Evolutionary conservation across 495 filamentous ascomycete species (phyloP).

Genomic region (Hypoxylon trugodes): DNA sequence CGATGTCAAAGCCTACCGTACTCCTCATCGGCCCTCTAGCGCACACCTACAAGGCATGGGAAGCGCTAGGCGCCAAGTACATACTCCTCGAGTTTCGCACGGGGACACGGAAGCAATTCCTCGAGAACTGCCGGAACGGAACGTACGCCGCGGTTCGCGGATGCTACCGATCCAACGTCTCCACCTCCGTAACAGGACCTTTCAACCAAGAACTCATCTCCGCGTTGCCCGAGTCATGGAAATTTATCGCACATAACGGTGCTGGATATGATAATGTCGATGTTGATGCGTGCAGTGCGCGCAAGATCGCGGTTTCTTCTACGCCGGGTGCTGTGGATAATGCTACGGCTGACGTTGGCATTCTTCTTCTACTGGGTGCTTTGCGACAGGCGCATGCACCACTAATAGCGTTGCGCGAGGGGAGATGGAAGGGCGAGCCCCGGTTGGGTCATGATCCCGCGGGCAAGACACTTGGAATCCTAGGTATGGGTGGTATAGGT

Average conservation of each 20-base stretch:
- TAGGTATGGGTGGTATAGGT: constrained; percentile 92
- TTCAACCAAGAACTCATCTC: constrained; percentile 73
- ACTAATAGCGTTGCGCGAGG: constrained; percentile 66
- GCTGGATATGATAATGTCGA: constrained; percentile 88
- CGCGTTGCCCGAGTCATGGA: constrained; percentile 70
- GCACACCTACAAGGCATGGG: constrained; percentile 65
- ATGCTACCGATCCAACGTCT: constrained; percentile 80
- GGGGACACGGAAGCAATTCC: constrained; percentile 66
- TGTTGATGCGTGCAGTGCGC: constrained; percentile 69
- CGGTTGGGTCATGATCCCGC: constrained; percentile 72
- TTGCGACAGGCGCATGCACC: constrained; percentile 72
- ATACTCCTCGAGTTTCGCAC: constrained; percentile 58
- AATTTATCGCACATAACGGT: constrained; percentile 86
- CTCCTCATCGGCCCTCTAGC: constrained; percentile 65
- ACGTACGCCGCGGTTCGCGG: constrained; percentile 72
- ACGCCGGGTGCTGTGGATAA: constrained; percentile 74
- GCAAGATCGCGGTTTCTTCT: constrained; percentile 70
- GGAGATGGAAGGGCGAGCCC: constrained; percentile 59
- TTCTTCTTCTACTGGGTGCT: constrained; percentile 76
- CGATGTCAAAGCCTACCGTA: constrained; percentile 48
- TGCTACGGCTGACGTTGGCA: constrained; percentile 75
- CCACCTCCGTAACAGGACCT: constrained; percentile 70
- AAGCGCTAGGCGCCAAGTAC: constrained; percentile 57
- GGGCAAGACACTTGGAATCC: constrained; percentile 76
- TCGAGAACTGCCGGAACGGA: constrained; percentile 75